These are phyloP conservation scores for Fereydounia khargensis DNA, from an alignment of 1,284 basidiomycete species.

Conservation along the genomic window DNA sequence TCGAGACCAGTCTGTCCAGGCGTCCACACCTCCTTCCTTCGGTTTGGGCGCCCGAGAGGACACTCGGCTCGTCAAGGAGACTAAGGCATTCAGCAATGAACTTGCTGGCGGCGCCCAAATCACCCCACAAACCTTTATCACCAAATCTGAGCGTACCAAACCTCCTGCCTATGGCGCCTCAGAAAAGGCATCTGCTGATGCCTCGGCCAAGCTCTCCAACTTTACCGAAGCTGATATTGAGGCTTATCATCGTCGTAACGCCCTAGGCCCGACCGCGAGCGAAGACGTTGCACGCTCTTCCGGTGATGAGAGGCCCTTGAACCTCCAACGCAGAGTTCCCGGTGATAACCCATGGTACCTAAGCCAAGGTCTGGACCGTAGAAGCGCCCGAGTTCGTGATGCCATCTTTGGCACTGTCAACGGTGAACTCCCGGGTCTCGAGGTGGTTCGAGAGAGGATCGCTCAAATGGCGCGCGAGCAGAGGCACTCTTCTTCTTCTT, in stretches of 20 bases:
- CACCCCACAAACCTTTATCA: too few relatives aligned
- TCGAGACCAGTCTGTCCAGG: conserved; percentile 15
- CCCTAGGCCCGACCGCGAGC: too few relatives aligned
- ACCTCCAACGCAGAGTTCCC: conserved; percentile 25
- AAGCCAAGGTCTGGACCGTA: conserved; percentile 23
- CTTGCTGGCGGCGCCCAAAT: too few relatives aligned
- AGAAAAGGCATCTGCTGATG: too few relatives aligned
- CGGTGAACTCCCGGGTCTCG: conserved; percentile 50
- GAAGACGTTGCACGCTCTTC: conserved; percentile 14
- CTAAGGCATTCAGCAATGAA: too few relatives aligned
- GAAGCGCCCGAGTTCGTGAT: conserved; percentile 49
- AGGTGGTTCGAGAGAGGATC: conserved; percentile 48
- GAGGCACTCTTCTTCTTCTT: conserved; percentile 45
- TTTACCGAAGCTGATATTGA: too few relatives aligned
- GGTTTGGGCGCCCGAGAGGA: too few relatives aligned
- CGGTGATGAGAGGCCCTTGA: conserved; percentile 21
- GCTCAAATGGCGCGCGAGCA: conserved; percentile 18
- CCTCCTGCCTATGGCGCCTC: too few relatives aligned
- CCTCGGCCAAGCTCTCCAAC: too few relatives aligned
- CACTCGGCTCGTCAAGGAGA: too few relatives aligned
- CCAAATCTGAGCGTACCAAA: too few relatives aligned
- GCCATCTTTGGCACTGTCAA: conserved; percentile 55
- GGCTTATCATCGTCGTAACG: too few relatives aligned
- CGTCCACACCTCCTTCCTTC: conserved; percentile 19
- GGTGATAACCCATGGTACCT: conserved; percentile 35